Evolutionary conservation across 495 filamentous ascomycete species (phyloP).

Genomic region (Xylaria castorea): DNA sequence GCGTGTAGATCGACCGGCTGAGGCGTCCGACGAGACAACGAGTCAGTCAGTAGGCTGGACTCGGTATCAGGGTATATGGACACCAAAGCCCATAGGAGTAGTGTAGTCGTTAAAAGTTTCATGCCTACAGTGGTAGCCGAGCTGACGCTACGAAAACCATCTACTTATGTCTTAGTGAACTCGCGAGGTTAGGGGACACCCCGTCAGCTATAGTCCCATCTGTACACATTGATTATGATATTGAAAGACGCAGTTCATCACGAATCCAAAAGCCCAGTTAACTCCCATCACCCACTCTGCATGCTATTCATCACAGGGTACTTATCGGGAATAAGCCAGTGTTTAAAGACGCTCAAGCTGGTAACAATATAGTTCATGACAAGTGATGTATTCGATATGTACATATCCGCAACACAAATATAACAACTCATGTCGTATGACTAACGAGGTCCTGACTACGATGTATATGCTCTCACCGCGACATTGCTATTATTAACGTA

Average conservation of each 20-base stretch:
- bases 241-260: background rate
- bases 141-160: background rate
- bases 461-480: background rate
- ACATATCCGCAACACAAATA: background rate
- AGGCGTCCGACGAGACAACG: slow-evolving; percentile 15
- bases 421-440: background rate
- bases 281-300: background rate
- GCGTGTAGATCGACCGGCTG: slow-evolving; percentile 22
- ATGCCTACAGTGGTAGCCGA: background rate
- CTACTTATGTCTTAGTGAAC: background rate
- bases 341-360: background rate
- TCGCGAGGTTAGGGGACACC: background rate
- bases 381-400: background rate
- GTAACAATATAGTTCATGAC: background rate
- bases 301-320: background rate
- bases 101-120: slow-evolving; percentile 40
- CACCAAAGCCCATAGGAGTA: slow-evolving; percentile 67
- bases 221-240: background rate
- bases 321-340: background rate
- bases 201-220: background rate
- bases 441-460: background rate
- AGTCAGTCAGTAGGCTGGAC: slow-evolving; percentile 53
- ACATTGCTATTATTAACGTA: background rate
- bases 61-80: slow-evolving; percentile 61
- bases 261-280: background rate